Conservation (phyloP, 768 basidiomycete genomes). For the Basidioascus undulatus region DNA sequence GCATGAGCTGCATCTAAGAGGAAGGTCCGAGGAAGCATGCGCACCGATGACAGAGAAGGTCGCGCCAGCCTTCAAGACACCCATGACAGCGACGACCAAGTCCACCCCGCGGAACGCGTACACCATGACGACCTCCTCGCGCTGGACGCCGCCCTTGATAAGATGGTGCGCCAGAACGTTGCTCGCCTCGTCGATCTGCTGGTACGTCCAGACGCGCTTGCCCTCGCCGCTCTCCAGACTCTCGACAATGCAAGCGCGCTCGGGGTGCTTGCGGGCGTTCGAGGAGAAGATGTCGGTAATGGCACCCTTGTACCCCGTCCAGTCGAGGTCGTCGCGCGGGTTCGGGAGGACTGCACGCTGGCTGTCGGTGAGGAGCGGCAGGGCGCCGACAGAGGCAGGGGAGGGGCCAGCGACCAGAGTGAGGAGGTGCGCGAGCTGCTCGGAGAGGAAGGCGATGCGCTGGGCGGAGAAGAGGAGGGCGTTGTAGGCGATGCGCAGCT, state of each 20-base stretch:
- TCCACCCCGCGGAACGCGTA: conserved; percentile 92
- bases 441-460: conserved; percentile 53
- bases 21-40: conserved; percentile 10
- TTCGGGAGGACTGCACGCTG: conserved; percentile 53
- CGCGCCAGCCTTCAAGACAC: conserved; percentile 79
- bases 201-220: conserved; percentile 41
- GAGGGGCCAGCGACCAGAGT: conserved; percentile 45
- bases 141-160: conserved; percentile 55
- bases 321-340: conserved; percentile 68
- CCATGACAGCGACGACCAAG: conserved; percentile 90
- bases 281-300: conserved; percentile 83
- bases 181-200: conserved; percentile 52
- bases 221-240: conserved; percentile 24
- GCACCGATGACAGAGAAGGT: conserved; percentile 90
- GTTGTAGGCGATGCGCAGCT: conserved; percentile 74
- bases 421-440: conserved; percentile 60
- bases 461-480: conserved; percentile 66
- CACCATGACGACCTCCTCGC: conserved; percentile 93
- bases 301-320: conserved; percentile 94
- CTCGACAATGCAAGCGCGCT: conserved; percentile 74
- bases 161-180: conserved; percentile 81
- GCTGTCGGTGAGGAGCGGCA: conserved; percentile 48
- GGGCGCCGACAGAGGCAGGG: conserved; percentile 42
- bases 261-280: conserved; percentile 58
- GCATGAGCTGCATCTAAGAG: background rate